Evolutionary conservation across 148 eudicot genomes (phyloP), one percentile per base, ranked within the genome.

Genomic region (Nepenthes gracilis): DNA sequence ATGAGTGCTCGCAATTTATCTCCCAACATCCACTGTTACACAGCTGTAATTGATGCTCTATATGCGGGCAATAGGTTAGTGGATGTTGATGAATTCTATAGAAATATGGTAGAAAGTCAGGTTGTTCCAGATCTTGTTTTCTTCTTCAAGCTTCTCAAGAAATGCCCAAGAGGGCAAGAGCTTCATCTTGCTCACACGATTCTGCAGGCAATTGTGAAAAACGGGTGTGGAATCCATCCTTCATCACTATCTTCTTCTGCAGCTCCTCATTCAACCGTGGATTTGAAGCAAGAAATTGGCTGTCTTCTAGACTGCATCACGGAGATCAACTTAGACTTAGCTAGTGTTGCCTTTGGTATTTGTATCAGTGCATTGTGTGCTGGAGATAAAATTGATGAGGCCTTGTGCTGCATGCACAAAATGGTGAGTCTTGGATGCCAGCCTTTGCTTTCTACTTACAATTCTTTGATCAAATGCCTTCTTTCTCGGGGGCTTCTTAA

Each of bases 301-400:
- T 49, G 15, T 49, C 53, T 49, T 6, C n/a, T 49, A 2, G n/a
- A 49, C 10, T n/a, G 15, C 11, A 12, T 49, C 53, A 49, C 10
- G 11, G 53, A 11, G 12, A 49, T 6, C 53, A 49, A 49, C 53
- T n/a, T n/a, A n/a, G 3, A n/a, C 13, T 10, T 49, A 12, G 15
- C 15, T 49, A 11, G 10, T 5, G 15, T 49, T 2, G 6, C 53
- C 12, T 49, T 5, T 49, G 53, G 53, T 11, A 49, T 49, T 49
- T 10, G 53, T 49, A 49, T 49, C 53, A 49, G 53, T 49, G 53
- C 53, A 11, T n/a, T 49, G n/a, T 49, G 53, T n/a, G 53, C 53
- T 11, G 13, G 53, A 2, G 53, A n/a, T 2, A 49, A n/a, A 49
- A n/a, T 49, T 49, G 12, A 11, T 49, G 53, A 49, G 12, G 53